phyloP scores from a whole-genome alignment of 208 protist species.

The Trypanosoma cruzi region DNA sequence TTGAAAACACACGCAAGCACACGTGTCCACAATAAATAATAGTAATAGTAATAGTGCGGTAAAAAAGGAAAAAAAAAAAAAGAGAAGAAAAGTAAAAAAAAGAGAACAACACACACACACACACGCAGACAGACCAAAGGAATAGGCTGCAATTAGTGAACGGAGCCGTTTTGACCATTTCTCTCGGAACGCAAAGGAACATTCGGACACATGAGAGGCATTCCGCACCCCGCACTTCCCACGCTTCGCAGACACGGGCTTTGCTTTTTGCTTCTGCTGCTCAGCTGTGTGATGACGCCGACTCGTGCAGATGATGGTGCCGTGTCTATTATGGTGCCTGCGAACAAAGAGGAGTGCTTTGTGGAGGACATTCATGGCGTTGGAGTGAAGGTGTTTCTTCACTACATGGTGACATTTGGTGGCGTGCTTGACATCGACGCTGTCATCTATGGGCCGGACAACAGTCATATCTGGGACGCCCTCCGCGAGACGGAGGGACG shows the following conservation, averaged over 20 bases:
- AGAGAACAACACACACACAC: not conserved
- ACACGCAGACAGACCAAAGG: not conserved
- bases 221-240: not conserved
- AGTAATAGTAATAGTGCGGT: not conserved
- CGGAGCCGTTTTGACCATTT: not conserved
- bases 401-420: constrained; percentile 81
- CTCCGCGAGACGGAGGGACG: constrained; percentile 59
- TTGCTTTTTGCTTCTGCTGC: constrained; percentile 29
- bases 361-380: constrained; percentile 57
- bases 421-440: constrained; percentile 81
- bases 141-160: not conserved
- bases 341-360: constrained; percentile 75
- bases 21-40: not conserved
- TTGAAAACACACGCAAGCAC: not conserved
- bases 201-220: not conserved
- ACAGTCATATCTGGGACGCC: constrained; percentile 55
- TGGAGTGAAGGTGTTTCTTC: constrained; percentile 69
- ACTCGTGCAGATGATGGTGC: constrained; percentile 42
- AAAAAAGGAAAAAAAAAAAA: constrained; percentile 15
- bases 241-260: not conserved
- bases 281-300: not conserved
- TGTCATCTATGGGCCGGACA: constrained; percentile 52
- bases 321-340: constrained; percentile 52
- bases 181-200: not conserved
- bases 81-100: not conserved